Conservation (phyloP, 1,284 basidiomycete species). For the Apiotrichum sp. region DNA sequence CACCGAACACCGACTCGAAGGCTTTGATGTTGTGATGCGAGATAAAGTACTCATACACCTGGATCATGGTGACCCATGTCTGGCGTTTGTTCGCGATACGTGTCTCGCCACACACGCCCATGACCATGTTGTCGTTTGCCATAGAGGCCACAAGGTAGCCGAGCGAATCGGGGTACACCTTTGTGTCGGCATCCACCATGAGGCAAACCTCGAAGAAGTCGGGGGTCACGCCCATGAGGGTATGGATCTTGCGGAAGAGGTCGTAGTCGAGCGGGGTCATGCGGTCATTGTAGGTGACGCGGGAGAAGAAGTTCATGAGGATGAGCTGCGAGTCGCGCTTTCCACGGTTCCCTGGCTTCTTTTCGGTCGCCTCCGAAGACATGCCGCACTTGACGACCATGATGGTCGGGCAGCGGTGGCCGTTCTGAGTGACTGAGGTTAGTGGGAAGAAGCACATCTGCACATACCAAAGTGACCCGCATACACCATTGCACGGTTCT, state of each 20-base stretch:
- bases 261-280: slow-evolving; percentile 98
- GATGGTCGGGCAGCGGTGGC: slow-evolving; percentile 88
- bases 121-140: slow-evolving; percentile 97
- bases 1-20: slow-evolving; percentile 98
- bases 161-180: slow-evolving; percentile 79
- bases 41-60: slow-evolving; percentile 97
- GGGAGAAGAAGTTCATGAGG: slow-evolving; percentile 99
- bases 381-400: slow-evolving; percentile 96
- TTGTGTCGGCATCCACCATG: slow-evolving; percentile 99
- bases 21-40: slow-evolving; percentile 97
- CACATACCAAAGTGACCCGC: slow-evolving; percentile 91
- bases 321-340: slow-evolving; percentile 99
- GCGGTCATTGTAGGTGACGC: slow-evolving; percentile 97
- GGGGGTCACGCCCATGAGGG: slow-evolving; percentile 97
- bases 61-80: slow-evolving; percentile 97
- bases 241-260: slow-evolving; percentile 92
- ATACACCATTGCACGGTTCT: slow-evolving; percentile 97
- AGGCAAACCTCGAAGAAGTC: slow-evolving; percentile 97
- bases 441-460: neutral
- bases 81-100: slow-evolving; percentile 96
- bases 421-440: slow-evolving; percentile 49
- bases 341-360: slow-evolving; percentile 96
- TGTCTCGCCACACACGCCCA: slow-evolving; percentile 99
- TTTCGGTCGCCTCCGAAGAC: slow-evolving; percentile 67
- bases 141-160: slow-evolving; percentile 89